phyloP scores from a whole-genome alignment of 352 stramenopile species.

The Pythium grandisporangium region DNA sequence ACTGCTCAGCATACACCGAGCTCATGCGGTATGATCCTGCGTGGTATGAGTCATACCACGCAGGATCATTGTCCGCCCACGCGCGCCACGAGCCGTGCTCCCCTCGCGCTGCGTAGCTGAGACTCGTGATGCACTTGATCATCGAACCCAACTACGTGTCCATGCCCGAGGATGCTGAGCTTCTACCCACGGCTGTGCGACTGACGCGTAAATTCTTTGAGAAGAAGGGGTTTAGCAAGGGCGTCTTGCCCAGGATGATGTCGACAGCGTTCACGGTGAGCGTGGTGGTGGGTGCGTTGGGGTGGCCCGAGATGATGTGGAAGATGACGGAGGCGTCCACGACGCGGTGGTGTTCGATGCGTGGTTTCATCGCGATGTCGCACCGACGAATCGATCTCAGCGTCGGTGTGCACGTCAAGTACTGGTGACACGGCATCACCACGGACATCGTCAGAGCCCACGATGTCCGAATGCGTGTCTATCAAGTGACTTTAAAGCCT shows the following conservation, averaged over 20 bases:
- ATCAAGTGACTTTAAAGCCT: too few species aligned
- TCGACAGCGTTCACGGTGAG: slow-evolving; percentile 91
- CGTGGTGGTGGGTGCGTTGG: slow-evolving; percentile 93
- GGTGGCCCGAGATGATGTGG: slow-evolving; percentile 91
- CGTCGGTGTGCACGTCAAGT: slow-evolving; percentile 47
- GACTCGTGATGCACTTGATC: too few species aligned
- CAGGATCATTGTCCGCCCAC: slow-evolving; percentile 70
- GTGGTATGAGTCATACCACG: too few species aligned
- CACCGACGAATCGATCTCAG: slow-evolving; percentile 80
- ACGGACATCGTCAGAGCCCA: slow-evolving; percentile 76
- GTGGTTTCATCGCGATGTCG: slow-evolving; percentile 75
- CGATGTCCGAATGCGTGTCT: too few species aligned
- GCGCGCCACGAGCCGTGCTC: slow-evolving; percentile 48
- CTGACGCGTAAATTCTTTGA: too few species aligned
- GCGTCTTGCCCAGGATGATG: slow-evolving; percentile 77
- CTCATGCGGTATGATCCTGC: too few species aligned
- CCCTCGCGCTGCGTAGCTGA: too few species aligned
- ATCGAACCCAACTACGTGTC: too few species aligned
- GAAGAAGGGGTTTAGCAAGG: slow-evolving; percentile 67
- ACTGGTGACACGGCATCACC: slow-evolving; percentile 71
- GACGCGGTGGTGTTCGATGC: slow-evolving; percentile 83
- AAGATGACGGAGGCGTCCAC: slow-evolving; percentile 93
- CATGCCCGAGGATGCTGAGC: too few species aligned
- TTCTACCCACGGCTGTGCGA: too few species aligned
- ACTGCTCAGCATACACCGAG: too few species aligned